Base-by-base conservation (phyloP, 2,329 filamentous ascomycete genomes). In the Parascedosporium putredinis region DNA sequence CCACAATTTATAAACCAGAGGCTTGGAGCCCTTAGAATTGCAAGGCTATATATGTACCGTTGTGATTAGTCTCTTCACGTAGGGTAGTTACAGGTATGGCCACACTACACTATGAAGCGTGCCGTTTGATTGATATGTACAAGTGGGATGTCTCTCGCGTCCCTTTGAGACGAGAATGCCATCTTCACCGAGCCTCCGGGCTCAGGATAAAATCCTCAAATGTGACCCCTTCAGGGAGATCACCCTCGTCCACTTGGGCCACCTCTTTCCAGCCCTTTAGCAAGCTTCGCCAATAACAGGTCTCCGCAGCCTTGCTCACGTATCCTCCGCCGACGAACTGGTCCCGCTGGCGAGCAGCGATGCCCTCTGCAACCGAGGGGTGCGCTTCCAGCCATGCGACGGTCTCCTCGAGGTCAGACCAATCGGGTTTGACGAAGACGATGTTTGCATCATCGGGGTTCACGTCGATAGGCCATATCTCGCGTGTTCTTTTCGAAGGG, bases 241-340 rank as follows among this genome's bases (percentile, higher is more conserved):
- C 64, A 34, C 59, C 59, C 25, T 62, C 65, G 14, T 67, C 63
- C 1, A 60, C 56, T 36, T 59, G 58, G 25, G 62, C 72, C 9
- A 74, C 66, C 33, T 60, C 53, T 49, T 61, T 65, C 74, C 74
- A 78, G 0, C 71, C 72, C 50, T 65, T 64, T 20, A 78, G 58
- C 53, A 74, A 50, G 1, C 66, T 69, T 36, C 74, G 64, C 74
- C 74, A 78, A 61, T 77, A 78, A 55, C 74, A 78, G 51, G 58
- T 62, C 59, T 76, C 74, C 0, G 73, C 72, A n/a, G 72, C 72
- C 12, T 67, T 66, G 51, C 69, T 72, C 43, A 74, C 60, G 55
- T 74, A 72, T 1, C 72, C 73, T 0, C 61, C 64, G 10, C 60
- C 66, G 1, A 64, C 62, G 56, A 71, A 72, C 45, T 67, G 49